Conservation (phyloP, 495 filamentous ascomycete species). For the Penicillium arizonense region DNA sequence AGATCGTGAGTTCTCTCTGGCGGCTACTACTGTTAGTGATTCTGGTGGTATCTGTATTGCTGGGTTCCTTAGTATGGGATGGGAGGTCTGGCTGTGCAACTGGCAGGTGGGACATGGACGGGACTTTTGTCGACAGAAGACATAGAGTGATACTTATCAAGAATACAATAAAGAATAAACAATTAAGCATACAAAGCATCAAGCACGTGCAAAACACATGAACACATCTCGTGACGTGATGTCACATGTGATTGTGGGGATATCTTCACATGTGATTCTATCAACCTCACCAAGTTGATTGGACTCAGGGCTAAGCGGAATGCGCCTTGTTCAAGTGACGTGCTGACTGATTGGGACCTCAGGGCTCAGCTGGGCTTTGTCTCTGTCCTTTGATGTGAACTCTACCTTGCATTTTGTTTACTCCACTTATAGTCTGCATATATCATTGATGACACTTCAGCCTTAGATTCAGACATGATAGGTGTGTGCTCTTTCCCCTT, state of each 20-base stretch:
- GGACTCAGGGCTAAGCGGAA: background rate
- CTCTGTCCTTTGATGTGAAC: background rate
- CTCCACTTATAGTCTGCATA: background rate
- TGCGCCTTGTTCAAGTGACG: background rate
- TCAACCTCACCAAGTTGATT: background rate
- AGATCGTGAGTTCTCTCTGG: constrained; percentile 87
- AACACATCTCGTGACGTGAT: constrained; percentile 3
- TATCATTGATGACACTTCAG: background rate
- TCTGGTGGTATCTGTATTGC: constrained; percentile 88
- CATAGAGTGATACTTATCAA: background rate
- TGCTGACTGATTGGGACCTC: no score
- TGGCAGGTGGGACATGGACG: constrained; percentile 78
- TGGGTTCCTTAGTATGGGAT: constrained; percentile 77
- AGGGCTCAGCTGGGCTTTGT: no score
- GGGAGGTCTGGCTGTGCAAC: constrained; percentile 78
- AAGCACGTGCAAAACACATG: no score
- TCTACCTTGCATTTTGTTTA: background rate
- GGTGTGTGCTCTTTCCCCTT: constrained; percentile 14
- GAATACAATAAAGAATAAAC: no score
- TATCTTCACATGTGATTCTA: constrained; percentile 33
- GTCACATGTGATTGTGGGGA: constrained; percentile 33
- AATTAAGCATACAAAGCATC: no score
- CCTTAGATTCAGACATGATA: constrained; percentile 27
- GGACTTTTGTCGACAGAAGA: constrained; percentile 63
- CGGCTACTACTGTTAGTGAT: constrained; percentile 89